Evolutionary conservation across 116 monocot genomes (phyloP).

Genomic region (Papilionanthe hybrid): DNA sequence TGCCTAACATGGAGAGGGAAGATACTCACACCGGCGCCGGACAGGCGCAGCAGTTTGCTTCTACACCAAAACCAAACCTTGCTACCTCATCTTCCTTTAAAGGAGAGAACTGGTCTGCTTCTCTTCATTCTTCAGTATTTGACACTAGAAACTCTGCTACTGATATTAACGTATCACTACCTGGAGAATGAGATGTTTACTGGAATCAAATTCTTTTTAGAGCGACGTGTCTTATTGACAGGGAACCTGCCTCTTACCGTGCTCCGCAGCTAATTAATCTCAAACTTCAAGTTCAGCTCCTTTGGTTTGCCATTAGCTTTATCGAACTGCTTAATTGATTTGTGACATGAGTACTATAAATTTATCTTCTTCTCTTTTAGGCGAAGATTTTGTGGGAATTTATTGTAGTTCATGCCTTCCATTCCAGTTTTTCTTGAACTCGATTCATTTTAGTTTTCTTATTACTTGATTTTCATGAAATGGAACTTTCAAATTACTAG

Average conservation of each 20-base stretch:
- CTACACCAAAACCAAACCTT: constrained; percentile 15
- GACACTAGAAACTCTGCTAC: constrained; percentile 44
- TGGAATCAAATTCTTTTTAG: not conserved
- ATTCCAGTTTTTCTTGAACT: constrained; percentile 2
- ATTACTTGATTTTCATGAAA: not conserved
- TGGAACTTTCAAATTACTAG: no score
- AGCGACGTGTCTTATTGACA: not conserved
- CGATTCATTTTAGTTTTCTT: not conserved
- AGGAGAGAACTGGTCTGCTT: constrained; percentile 44
- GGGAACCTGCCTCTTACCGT: not conserved
- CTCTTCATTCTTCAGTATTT: constrained; percentile 28
- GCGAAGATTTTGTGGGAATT: not conserved
- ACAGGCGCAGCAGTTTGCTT: not conserved
- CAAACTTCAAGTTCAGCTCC: no score
- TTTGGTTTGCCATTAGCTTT: no score
- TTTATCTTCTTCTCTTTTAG: no score
- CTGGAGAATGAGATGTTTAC: constrained; percentile 26
- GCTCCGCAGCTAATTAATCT: no score
- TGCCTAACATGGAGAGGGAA: constrained; percentile 11
- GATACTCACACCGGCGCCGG: constrained; percentile 2
- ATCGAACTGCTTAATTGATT: no score
- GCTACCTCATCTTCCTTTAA: constrained; percentile 27
- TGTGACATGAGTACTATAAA: no score
- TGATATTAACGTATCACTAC: constrained; percentile 56
- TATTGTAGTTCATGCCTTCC: not conserved